Percentiles rank a stretch among this genome's conserved stretches.
Conservation (phyloP, 257 asterid genomes). For the Paraleonurus japonicus region DNA sequence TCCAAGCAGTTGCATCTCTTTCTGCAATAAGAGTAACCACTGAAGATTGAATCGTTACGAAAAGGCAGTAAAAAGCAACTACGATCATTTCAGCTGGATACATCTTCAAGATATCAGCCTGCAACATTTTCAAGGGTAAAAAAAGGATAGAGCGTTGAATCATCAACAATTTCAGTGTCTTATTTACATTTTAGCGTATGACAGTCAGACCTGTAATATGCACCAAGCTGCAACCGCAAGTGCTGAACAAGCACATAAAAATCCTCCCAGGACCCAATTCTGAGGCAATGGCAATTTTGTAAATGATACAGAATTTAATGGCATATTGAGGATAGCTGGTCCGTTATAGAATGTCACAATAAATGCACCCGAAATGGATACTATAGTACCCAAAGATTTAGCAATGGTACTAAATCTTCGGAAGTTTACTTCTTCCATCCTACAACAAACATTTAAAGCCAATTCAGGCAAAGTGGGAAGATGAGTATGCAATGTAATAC, state of each 20-base stretch:
- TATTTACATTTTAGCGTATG: neutral
- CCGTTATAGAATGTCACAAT: slow-evolving; percentile 57
- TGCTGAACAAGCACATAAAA: slow-evolving; percentile 40
- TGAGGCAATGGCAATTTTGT: slow-evolving; percentile 25
- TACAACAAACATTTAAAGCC: slow-evolving; percentile 23
- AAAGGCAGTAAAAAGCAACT: slow-evolving; percentile 43
- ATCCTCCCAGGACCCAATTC: slow-evolving; percentile 57
- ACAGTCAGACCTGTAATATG: slow-evolving; percentile 50
- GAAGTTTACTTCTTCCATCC: slow-evolving; percentile 54
- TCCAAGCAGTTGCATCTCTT: slow-evolving; percentile 46
- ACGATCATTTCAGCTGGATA: slow-evolving; percentile 53
- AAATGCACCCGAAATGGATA: slow-evolving; percentile 55
- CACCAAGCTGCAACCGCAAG: slow-evolving; percentile 45
- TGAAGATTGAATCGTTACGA: slow-evolving; percentile 47
- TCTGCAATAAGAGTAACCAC: slow-evolving; percentile 46
- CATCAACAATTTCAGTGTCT: neutral
- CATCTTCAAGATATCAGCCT: slow-evolving; percentile 54
- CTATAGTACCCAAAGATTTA: slow-evolving; percentile 46
- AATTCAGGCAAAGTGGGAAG: neutral
- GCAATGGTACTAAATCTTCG: slow-evolving; percentile 38
- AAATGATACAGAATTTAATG: slow-evolving; percentile 24
- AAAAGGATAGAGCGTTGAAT: neutral
- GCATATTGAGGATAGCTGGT: slow-evolving; percentile 39
- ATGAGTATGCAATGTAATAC: neutral
- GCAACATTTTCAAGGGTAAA: neutral